A percentile compares a stretch with the other conserved stretches of the same genome.
Conservation (phyloP, 75 land plant genomes). For the Picea glauca region DNA sequence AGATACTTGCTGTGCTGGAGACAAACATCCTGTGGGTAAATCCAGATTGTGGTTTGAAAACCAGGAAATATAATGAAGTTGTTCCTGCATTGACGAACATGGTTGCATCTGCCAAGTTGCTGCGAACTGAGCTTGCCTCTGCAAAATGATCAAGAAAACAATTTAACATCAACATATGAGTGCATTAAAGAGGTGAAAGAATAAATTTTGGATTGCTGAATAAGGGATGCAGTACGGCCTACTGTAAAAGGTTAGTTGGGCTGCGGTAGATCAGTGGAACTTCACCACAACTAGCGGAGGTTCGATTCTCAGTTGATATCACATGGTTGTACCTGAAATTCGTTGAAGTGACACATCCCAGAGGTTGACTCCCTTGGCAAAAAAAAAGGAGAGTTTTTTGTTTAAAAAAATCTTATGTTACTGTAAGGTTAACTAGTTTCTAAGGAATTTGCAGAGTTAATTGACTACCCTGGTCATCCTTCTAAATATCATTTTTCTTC, state of each 20-base stretch:
- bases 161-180: not conserved
- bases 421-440: not conserved
- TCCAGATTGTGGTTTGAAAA: conserved; percentile 59
- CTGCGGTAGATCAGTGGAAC: too few relatives aligned
- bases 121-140: conserved; percentile 39
- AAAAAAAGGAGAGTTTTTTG: too few relatives aligned
- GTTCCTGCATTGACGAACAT: conserved; percentile 44
- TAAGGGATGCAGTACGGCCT: not conserved
- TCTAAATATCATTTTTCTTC: not conserved
- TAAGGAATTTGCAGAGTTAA: not conserved
- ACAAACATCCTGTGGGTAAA: conserved; percentile 54
- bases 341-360: too few relatives aligned
- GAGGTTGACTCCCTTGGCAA: too few relatives aligned
- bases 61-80: conserved; percentile 45
- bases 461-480: not conserved
- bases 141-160: conserved; percentile 18
- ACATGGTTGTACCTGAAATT: too few relatives aligned
- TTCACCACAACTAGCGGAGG: too few relatives aligned
- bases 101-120: conserved; percentile 45
- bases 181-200: too few relatives aligned
- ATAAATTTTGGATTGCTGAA: not conserved
- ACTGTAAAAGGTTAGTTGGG: too few relatives aligned
- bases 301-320: too few relatives aligned
- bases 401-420: not conserved
- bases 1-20: conserved; percentile 54